Evolutionary conservation across 129 eudicot genomes (phyloP).

Genomic region (Saussurea involucrata): DNA sequence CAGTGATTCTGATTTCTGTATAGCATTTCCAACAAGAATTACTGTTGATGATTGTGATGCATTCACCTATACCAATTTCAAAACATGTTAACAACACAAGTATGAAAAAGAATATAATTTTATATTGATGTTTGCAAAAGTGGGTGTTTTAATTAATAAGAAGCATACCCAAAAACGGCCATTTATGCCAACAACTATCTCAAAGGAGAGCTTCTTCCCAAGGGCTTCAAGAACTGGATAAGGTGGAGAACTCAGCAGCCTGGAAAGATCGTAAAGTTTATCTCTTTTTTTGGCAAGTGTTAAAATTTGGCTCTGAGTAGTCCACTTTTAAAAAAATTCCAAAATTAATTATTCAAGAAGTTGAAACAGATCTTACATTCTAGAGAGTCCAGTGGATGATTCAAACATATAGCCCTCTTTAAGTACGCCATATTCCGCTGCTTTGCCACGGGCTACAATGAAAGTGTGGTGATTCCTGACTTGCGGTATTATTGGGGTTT

Average conservation of each 20-base stretch:
- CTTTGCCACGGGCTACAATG: constrained; percentile 68
- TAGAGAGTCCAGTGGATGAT: constrained; percentile 78
- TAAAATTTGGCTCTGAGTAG: neutral
- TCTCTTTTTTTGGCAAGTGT: neutral
- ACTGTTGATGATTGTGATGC: constrained; percentile 65
- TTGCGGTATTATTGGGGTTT: neutral
- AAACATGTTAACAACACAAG: neutral
- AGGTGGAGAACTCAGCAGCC: constrained; percentile 84
- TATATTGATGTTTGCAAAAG: neutral
- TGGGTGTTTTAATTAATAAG: neutral
- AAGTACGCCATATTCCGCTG: constrained; percentile 83
- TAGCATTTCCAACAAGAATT: constrained; percentile 74
- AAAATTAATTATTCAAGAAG: neutral
- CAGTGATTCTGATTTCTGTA: constrained; percentile 73
- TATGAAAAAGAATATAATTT: neutral
- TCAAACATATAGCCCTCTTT: constrained; percentile 95
- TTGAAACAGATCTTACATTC: constrained; percentile 50
- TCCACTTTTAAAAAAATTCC: neutral
- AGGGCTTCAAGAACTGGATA: constrained; percentile 85
- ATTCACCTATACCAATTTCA: constrained; percentile 53
- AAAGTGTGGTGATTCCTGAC: neutral
- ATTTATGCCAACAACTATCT: constrained; percentile 89
- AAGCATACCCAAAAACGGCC: constrained; percentile 87
- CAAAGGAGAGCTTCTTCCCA: constrained; percentile 93
- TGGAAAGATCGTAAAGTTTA: constrained; percentile 14